Percentiles rank a stretch among this genome's conserved stretches.
Evolutionary conservation across 257 asterid genomes (phyloP).

Genomic region (Petunia axillaris): DNA sequence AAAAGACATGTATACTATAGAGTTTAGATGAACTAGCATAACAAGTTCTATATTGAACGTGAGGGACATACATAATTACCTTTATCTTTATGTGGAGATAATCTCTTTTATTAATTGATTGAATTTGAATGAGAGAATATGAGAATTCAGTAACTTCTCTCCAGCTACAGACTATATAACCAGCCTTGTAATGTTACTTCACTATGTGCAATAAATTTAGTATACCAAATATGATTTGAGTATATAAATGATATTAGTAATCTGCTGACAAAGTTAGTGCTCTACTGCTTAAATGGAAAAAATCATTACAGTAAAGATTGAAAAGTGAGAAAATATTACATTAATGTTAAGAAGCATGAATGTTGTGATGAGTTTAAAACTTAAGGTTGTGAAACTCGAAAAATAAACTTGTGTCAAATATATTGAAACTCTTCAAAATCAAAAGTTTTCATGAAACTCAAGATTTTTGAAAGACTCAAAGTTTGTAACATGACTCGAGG

Average conservation of each 20-base stretch:
- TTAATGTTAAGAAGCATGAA: neutral
- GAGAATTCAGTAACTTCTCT: neutral
- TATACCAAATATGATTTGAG: neutral
- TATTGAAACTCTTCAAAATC: neutral
- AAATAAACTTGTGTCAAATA: neutral
- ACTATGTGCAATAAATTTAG: neutral
- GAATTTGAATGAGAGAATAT: neutral
- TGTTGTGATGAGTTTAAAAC: neutral
- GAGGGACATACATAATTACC: neutral
- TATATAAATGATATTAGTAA: too few relatives aligned
- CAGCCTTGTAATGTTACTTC: neutral
- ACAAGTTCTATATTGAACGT: neutral
- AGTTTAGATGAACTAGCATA: neutral
- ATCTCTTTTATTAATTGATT: neutral
- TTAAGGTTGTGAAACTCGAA: neutral
- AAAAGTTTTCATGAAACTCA: neutral
- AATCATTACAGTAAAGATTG: neutral
- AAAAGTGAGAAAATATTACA: neutral
- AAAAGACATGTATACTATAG: neutral
- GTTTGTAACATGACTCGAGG: constrained; percentile 14
- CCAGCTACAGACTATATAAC: neutral
- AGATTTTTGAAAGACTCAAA: constrained; percentile 9
- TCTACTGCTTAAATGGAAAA: too few relatives aligned
- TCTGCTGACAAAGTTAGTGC: too few relatives aligned
- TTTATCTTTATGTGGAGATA: neutral